Evolutionary conservation across 306 rosid species (phyloP).

Genomic region (Malus sylvestris): DNA sequence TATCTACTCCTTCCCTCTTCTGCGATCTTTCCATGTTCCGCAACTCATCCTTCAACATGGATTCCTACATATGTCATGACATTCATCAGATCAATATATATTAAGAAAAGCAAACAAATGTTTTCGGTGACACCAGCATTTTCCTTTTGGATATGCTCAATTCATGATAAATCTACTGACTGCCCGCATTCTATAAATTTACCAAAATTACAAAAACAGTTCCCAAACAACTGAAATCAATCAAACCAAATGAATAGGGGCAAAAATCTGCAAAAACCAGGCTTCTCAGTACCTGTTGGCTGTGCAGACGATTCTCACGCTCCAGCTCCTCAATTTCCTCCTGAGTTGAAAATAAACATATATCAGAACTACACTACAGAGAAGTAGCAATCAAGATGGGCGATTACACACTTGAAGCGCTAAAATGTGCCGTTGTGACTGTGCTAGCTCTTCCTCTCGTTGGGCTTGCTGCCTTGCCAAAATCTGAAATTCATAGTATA

Average conservation of each 20-base stretch:
- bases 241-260: background rate
- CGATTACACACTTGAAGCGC: constrained; percentile 85
- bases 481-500: constrained; percentile 47
- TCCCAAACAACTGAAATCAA: background rate
- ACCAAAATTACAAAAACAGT: background rate
- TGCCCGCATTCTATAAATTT: background rate
- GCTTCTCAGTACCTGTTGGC: constrained; percentile 70
- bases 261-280: constrained; percentile 10
- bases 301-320: constrained; percentile 87
- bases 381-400: constrained; percentile 5
- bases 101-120: background rate
- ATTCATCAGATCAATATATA: background rate
- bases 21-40: constrained; percentile 75
- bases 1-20: constrained; percentile 95
- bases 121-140: background rate
- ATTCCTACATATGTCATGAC: constrained; percentile 39
- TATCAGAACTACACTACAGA: constrained; percentile 8
- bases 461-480: constrained; percentile 99
- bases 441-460: constrained; percentile 92
- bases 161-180: background rate
- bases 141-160: background rate
- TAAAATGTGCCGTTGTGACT: constrained; percentile 89
- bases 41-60: constrained; percentile 74
- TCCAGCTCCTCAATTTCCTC: constrained; percentile 99
- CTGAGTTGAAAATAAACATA: constrained; percentile 32